Evolutionary conservation across 805 yeast genomes (phyloP).

Genomic region (Soucietia sequanensis): DNA sequence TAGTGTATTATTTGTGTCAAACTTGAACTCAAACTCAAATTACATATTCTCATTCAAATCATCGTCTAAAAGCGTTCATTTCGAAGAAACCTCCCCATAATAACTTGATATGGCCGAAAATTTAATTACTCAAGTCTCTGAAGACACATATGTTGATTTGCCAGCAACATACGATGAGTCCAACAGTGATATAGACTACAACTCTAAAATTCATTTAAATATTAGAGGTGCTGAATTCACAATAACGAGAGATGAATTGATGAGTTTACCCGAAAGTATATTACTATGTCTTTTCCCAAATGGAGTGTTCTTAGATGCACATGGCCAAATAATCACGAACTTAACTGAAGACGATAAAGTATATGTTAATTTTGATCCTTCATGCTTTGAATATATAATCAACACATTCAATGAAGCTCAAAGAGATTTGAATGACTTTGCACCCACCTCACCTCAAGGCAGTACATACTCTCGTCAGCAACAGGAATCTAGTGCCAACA

Average conservation of each 20-base stretch:
- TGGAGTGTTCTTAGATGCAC: slow-evolving; percentile 78
- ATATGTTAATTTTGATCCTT: slow-evolving; percentile 81
- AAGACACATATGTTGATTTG: slow-evolving; percentile 28
- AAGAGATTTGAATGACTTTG: slow-evolving; percentile 42
- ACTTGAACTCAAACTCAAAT: too few relatives aligned
- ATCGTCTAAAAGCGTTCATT: too few relatives aligned
- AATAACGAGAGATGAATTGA: slow-evolving; percentile 82
- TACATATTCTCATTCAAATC: background rate
- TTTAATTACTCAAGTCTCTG: slow-evolving; percentile 73
- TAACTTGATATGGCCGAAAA: slow-evolving; percentile 36
- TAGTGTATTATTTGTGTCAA: too few relatives aligned
- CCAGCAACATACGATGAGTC: slow-evolving; percentile 21
- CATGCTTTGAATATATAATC: slow-evolving; percentile 81
- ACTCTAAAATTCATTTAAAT: slow-evolving; percentile 71
- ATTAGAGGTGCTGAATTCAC: slow-evolving; percentile 73
- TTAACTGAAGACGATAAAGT: slow-evolving; percentile 79
- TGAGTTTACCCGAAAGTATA: slow-evolving; percentile 89
- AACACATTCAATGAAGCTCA: slow-evolving; percentile 70
- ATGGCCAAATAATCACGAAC: slow-evolving; percentile 76
- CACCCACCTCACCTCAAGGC: slow-evolving; percentile 33
- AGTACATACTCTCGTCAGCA: slow-evolving; percentile 13
- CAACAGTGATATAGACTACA: slow-evolving; percentile 46
- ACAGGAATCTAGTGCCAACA: slow-evolving; percentile 49
- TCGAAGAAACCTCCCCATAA: too few relatives aligned
- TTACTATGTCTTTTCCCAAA: slow-evolving; percentile 85